Evolutionary conservation across 768 basidiomycete genomes (phyloP).

Genomic region (Terana coerulea): DNA sequence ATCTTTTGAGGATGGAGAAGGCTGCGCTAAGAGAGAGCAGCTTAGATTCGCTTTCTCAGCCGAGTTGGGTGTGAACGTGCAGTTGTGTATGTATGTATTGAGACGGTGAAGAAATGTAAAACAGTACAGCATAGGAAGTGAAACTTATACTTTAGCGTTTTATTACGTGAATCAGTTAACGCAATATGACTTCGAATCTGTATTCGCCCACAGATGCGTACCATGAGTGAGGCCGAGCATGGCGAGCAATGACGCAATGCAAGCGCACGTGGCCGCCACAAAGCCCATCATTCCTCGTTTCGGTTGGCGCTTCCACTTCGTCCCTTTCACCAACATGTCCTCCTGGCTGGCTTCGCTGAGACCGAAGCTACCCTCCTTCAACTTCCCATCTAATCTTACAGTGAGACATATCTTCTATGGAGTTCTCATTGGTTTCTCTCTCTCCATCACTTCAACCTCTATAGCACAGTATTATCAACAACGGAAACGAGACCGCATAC

Average conservation of each 20-base stretch:
- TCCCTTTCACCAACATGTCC: background rate
- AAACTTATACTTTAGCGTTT: background rate
- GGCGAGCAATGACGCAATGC: background rate
- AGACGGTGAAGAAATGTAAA: background rate
- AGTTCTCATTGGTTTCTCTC: slow-evolving; percentile 68
- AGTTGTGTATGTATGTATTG: background rate
- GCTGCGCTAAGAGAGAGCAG: too few species aligned
- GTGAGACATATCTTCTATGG: slow-evolving; percentile 41
- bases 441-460: slow-evolving; percentile 71
- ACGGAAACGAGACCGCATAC: slow-evolving; percentile 41
- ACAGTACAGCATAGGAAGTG: background rate
- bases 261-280: slow-evolving; percentile 3
- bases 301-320: background rate
- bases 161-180: background rate
- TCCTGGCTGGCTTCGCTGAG: background rate
- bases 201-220: too few species aligned
- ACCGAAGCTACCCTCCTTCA: background rate
- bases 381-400: background rate
- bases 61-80: background rate
- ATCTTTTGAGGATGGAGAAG: too few species aligned
- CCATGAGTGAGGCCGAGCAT: background rate
- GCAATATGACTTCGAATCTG: background rate
- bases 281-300: too few species aligned
- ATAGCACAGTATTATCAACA: slow-evolving; percentile 49
- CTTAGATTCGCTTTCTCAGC: too few species aligned